Evolutionary conservation across 179 eudicot genomes (phyloP).

Genomic region (Beta lomatogona): DNA sequence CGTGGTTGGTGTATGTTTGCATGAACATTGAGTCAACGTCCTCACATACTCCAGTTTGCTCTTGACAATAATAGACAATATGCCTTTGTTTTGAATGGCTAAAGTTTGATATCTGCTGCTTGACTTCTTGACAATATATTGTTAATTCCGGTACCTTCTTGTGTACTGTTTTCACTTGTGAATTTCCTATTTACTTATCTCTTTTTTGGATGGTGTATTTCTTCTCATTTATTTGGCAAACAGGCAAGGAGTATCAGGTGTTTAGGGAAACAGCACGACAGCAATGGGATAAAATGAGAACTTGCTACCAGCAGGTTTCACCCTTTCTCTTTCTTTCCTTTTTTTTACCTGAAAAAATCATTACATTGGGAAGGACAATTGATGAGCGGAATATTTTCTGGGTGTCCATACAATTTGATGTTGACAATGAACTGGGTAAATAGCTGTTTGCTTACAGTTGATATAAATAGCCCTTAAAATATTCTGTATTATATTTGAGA

Average conservation of each 20-base stretch:
- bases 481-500: no score
- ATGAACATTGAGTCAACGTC: background rate
- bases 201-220: constrained; percentile 12
- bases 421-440: no score
- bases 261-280: constrained; percentile 60
- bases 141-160: background rate
- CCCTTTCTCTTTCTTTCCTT: constrained; percentile 7
- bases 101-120: constrained; percentile 15
- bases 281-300: constrained; percentile 62
- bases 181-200: background rate
- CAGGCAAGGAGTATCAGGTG: constrained; percentile 70
- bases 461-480: no score
- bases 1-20: constrained; percentile 3
- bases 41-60: background rate
- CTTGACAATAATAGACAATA: constrained; percentile 10
- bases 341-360: background rate
- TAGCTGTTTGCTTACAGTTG: no score
- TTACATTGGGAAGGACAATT: background rate
- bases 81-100: constrained; percentile 9
- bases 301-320: constrained; percentile 37
- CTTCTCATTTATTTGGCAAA: constrained; percentile 42
- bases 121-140: background rate
- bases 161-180: background rate
- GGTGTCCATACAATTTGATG: no score
- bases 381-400: no score